Conservation (phyloP, 192 early-diverging fungal species). For the Allomyces macrogynus region DNA sequence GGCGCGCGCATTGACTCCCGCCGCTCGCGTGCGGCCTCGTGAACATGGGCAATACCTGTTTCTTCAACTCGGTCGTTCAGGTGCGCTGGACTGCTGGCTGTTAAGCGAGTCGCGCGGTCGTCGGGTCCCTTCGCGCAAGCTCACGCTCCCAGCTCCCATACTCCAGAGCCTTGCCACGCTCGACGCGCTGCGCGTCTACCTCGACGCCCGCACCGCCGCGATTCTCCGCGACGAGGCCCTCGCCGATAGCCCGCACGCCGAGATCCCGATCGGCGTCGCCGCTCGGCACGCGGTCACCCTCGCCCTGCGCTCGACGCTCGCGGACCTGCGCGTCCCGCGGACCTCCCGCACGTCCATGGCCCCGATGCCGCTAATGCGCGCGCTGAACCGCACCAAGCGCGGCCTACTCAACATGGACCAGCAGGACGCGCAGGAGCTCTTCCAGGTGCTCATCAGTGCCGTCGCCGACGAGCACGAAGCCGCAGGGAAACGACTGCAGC, state of each 20-base stretch:
- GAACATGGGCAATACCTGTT: constrained; percentile 62
- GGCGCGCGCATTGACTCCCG: neutral
- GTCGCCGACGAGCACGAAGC: constrained; percentile 31
- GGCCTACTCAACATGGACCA: constrained; percentile 33
- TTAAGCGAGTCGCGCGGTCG: no score
- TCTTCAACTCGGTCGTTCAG: constrained; percentile 59
- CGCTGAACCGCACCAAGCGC: constrained; percentile 30
- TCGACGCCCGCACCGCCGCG: neutral
- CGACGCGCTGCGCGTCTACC: neutral
- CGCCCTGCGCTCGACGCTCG: constrained; percentile 12
- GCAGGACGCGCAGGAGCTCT: constrained; percentile 52
- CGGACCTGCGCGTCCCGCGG: constrained; percentile 9
- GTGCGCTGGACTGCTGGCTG: constrained; percentile 1
- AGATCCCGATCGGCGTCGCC: constrained; percentile 4
- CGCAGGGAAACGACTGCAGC: constrained; percentile 1
- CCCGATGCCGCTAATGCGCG: constrained; percentile 22
- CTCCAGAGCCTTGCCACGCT: no score
- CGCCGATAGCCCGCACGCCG: constrained; percentile 4
- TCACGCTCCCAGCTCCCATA: no score
- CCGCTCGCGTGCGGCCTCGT: constrained; percentile 24
- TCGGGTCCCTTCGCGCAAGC: no score
- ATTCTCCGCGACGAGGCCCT: constrained; percentile 2
- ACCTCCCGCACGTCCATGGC: constrained; percentile 18
- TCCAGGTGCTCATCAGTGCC: constrained; percentile 40
- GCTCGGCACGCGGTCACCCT: constrained; percentile 5